Conservation (phyloP, 2,329 filamentous ascomycete genomes). For the Akanthomyces uredinophilus region DNA sequence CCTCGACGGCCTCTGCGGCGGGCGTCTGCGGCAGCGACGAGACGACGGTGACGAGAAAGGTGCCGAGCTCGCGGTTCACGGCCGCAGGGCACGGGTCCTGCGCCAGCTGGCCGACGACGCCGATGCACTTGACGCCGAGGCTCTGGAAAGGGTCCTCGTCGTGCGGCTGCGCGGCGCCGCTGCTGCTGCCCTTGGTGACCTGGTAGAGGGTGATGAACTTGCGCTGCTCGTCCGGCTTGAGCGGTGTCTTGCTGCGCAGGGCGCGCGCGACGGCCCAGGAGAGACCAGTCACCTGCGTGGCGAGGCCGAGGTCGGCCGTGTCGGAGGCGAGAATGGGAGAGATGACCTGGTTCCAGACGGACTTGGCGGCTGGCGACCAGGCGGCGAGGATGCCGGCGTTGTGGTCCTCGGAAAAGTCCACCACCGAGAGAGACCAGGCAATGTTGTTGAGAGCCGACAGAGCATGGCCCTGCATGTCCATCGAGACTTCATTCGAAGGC, state of each 20-base stretch:
- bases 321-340: conserved; percentile 54
- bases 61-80: conserved; percentile 58
- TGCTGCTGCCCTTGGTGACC: conserved; percentile 40
- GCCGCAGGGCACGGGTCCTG: conserved; percentile 46
- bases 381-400: conserved; percentile 46
- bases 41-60: conserved; percentile 56
- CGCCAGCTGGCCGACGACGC: conserved; percentile 60
- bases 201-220: conserved; percentile 63
- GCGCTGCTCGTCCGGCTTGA: conserved; percentile 49
- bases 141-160: conserved; percentile 54
- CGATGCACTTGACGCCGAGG: conserved; percentile 61
- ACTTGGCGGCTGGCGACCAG: conserved; percentile 50
- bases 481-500: conserved; percentile 35
- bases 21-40: conserved; percentile 47
- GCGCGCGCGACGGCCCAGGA: conserved; percentile 60
- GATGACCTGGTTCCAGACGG: conserved; percentile 55
- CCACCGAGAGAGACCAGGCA: conserved; percentile 58
- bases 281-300: conserved; percentile 58
- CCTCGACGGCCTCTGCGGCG: conserved; percentile 56
- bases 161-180: conserved; percentile 18
- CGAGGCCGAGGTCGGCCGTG: conserved; percentile 56
- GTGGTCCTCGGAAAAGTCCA: conserved; percentile 52
- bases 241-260: conserved; percentile 41
- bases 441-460: conserved; percentile 62
- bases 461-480: conserved; percentile 47